These are phyloP conservation scores for Ambrosiella xylebori DNA, from an alignment of 2,329 filamentous ascomycete genomes.

Conservation along the genomic window DNA sequence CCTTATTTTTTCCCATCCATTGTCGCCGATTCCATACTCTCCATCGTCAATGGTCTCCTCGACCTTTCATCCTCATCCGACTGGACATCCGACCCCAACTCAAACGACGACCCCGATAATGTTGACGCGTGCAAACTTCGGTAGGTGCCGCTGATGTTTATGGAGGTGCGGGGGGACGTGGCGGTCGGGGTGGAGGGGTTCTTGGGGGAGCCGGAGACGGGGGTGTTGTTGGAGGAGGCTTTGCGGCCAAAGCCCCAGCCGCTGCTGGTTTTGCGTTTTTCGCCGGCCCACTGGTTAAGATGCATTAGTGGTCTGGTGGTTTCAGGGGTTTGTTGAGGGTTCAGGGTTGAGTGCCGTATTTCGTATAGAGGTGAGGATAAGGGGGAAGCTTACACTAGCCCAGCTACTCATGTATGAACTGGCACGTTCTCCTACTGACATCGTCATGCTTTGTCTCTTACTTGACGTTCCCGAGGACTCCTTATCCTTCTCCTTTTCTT, in stretches of 20 bases:
- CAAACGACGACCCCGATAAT: constrained; percentile 10
- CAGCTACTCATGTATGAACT: constrained; percentile 51
- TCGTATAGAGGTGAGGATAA: neutral
- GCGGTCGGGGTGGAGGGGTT: constrained; percentile 19
- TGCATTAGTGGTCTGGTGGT: neutral
- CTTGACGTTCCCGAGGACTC: constrained; percentile 6
- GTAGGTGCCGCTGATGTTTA: constrained; percentile 1
- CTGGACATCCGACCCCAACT: constrained; percentile 7
- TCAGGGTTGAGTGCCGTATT: neutral
- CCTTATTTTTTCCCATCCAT: neutral
- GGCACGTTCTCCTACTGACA: constrained; percentile 25
- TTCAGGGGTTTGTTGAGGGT: too few species aligned
- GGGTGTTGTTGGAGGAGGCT: constrained; percentile 17
- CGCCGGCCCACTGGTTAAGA: constrained; percentile 39
- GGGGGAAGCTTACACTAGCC: constrained; percentile 26
- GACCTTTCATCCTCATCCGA: constrained; percentile 9
- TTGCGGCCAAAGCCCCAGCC: constrained; percentile 28
- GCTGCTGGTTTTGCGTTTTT: constrained; percentile 48
- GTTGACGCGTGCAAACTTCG: constrained; percentile 8
- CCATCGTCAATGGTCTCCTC: neutral
- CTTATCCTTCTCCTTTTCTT: constrained; percentile 15
- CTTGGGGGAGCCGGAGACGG: constrained; percentile 20
- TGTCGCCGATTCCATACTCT: neutral
- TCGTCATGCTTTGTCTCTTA: constrained; percentile 8
- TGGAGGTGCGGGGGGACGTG: constrained; percentile 7